phyloP scores from a whole-genome alignment of 495 filamentous ascomycete species.

The Penicillium angulare region DNA sequence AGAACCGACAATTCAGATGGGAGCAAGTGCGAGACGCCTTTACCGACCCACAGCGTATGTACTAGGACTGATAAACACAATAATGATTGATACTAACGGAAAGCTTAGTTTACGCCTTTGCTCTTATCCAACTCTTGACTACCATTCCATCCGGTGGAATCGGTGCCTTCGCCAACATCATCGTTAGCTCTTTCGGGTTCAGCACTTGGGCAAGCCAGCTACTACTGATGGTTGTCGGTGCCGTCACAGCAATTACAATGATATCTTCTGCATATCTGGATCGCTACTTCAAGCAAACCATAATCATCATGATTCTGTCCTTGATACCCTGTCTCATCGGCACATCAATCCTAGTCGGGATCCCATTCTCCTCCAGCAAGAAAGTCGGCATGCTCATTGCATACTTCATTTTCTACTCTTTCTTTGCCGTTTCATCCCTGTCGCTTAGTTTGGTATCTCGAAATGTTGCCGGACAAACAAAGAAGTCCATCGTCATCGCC shows the following conservation, averaged over 20 bases:
- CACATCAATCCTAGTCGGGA: conserved; percentile 5
- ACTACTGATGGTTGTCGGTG: conserved; percentile 64
- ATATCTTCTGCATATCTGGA: conserved; percentile 59
- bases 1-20: conserved; percentile 47
- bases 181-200: conserved; percentile 43
- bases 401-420: conserved; percentile 57
- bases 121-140: conserved; percentile 56
- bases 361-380: conserved; percentile 22
- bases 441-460: conserved; percentile 54
- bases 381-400: conserved; percentile 56
- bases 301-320: conserved; percentile 58
- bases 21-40: conserved; percentile 39
- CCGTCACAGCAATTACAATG: conserved; percentile 65
- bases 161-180: conserved; percentile 64
- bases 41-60: conserved; percentile 12
- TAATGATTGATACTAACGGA: conserved; percentile 38
- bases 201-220: conserved; percentile 38
- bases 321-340: conserved; percentile 54
- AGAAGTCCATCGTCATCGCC: conserved; percentile 52
- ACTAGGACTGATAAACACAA: no score
- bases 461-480: conserved; percentile 68
- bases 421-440: conserved; percentile 53
- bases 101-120: conserved; percentile 29
- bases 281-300: conserved; percentile 58
- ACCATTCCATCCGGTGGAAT: conserved; percentile 63